Evolutionary conservation across 225 moss, liverwort and hornwort species (phyloP).

Genomic region (Thuidium tamariscinum): DNA sequence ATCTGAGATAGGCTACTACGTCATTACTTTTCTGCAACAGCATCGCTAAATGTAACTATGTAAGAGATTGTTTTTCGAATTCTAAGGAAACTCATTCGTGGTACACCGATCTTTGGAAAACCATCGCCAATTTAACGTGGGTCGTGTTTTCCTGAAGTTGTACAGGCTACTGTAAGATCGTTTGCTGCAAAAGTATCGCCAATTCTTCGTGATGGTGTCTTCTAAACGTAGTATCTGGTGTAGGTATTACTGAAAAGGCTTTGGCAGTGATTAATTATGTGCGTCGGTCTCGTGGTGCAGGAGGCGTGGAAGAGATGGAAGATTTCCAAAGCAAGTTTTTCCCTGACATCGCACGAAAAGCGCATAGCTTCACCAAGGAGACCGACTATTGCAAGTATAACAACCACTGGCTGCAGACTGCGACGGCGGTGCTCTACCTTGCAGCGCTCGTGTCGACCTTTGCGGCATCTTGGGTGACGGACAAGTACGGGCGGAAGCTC

Average conservation of each 20-base stretch:
- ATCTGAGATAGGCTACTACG: background rate
- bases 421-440: slow-evolving; percentile 13
- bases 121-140: too few species aligned
- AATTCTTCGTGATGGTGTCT: background rate
- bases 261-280: background rate
- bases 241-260: background rate
- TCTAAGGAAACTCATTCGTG: background rate
- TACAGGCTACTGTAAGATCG: background rate
- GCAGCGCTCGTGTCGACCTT: background rate
- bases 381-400: slow-evolving; percentile 52
- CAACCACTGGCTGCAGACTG: slow-evolving; percentile 25
- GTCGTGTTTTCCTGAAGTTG: background rate
- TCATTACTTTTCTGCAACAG: background rate
- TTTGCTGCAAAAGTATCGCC: background rate
- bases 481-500: slow-evolving; percentile 5
- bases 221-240: background rate
- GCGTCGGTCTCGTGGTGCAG: background rate
- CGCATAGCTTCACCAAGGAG: slow-evolving; percentile 1
- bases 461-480: slow-evolving; percentile 2
- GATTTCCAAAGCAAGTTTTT: slow-evolving; percentile 8
- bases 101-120: background rate
- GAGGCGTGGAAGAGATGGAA: slow-evolving; percentile 16
- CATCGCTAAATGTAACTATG: too few species aligned
- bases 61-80: background rate
- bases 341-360: background rate